Base-by-base conservation (phyloP, 2,329 filamentous ascomycete species). In the Hymenoscyphus salicellus region DNA sequence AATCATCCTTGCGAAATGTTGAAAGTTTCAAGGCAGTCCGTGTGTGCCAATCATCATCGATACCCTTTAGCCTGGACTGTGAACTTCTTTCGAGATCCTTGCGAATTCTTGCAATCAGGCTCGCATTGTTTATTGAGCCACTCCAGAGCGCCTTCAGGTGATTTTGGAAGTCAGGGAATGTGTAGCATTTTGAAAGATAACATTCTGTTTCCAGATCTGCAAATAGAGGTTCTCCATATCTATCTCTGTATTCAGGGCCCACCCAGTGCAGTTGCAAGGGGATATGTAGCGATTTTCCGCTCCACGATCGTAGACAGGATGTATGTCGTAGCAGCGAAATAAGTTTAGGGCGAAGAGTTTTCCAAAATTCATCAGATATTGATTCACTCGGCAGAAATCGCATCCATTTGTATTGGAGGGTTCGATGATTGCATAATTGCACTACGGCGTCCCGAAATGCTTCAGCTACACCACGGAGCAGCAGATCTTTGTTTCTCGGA, bases 331-430 rank as follows among this genome's bases (percentile, higher is more conserved):
- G 43, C 11, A 23, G 17, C 43, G n/a, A 49, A 11, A 23, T 23
- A 11, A 49, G 2, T 23, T 4, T 49, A 23, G 43, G 43, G 10
- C n/a, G 41, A 10, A 46, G 4, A 8, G 16, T n/a, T 46, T 5
- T 5, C 43, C 43, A 23, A 20, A 46, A 46, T 46, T 17, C 43
- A 72, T 69, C 32, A 23, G 52, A 0, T n/a, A 49, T 49, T 4
- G 43, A 49, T 49, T 49, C 17, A n/a, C 20, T 49, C n/a, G 81
- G 81, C 1, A 84, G 71, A 65, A 78, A 84, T 59, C 74, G 71
- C 76, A 80, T 78, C 82, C 81, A 83, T 3, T 73, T 68, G 63
- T 79, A 83, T 49, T 73, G 74, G 2, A 83, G 72, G 0, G 66
- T 71, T 0, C 70, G 60, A 57, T 80, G 75, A 1, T 76, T 26